Percentiles rank a stretch among this genome's conserved stretches.
phyloP scores from a whole-genome alignment of 345 rosid genomes.

The Diplotaxis tenuifolia region DNA sequence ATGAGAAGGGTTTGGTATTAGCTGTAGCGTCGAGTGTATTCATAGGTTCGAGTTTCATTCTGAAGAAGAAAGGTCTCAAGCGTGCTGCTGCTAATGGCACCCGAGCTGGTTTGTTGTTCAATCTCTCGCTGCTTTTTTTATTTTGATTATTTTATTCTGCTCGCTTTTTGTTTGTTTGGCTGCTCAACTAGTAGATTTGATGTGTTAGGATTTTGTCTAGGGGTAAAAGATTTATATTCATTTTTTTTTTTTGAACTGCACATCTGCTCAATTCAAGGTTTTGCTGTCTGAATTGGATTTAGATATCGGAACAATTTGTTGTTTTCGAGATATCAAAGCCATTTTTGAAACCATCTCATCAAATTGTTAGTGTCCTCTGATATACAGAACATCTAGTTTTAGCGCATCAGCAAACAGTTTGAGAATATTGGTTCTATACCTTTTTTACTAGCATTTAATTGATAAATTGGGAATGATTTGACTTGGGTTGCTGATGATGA shows the following conservation, averaged over 20 bases:
- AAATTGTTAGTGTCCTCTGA: no score
- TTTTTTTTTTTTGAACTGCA: no score
- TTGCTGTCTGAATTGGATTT: no score
- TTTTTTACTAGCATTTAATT: not conserved
- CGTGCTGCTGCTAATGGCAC: constrained; percentile 79
- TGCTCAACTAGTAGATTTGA: not conserved
- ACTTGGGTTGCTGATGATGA: not conserved
- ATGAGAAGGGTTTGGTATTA: constrained; percentile 66
- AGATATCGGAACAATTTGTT: no score
- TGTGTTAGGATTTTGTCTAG: no score
- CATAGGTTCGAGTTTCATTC: constrained; percentile 84
- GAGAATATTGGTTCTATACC: not conserved
- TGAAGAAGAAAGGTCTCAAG: constrained; percentile 95
- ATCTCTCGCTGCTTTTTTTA: not conserved
- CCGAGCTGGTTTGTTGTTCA: constrained; percentile 60
- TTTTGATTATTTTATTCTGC: not conserved
- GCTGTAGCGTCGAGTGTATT: constrained; percentile 77
- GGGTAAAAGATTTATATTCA: no score
- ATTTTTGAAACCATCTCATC: no score
- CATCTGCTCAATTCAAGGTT: no score
- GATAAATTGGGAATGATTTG: not conserved
- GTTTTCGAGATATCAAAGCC: no score
- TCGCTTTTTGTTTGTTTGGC: not conserved
- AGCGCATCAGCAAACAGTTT: no score
- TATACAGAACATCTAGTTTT: no score